Base-by-base conservation (phyloP, 768 basidiomycete genomes). In the Leccinum ochraceum region DNA sequence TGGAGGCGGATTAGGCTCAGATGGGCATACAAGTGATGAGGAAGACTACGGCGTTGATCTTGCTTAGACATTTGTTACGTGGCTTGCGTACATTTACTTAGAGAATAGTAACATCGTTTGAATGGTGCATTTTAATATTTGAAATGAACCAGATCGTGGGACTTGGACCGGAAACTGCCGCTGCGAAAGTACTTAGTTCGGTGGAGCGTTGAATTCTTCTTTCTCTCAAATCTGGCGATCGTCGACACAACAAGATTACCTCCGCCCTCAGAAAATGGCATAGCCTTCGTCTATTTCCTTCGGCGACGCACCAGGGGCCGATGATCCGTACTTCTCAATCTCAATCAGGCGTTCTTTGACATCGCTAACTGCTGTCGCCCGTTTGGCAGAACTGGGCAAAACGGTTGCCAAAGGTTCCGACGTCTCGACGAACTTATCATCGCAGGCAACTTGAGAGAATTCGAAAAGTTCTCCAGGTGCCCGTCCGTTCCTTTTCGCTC, bases 231-330 rank as follows among this genome's bases (percentile, higher is more conserved):
- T 92, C 94, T 10, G 94, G 93, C 42, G 96, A 97, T 26, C 26
- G 26, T 26, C 71, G 95, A 98, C 66, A 98, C 54, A 96, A 98
- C 75, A 96, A 98, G 78, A 96, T 98, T 65, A 92, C 96, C 0
- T 96, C 94, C 8, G 95, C 96, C 0, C 78, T 98, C 48, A 87
- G 96, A 39, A 96, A 98, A 83, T 98, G 95, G 95, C 90, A 95
- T 69, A 84, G 85, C 44, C 79, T 94, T 75, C 79, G 2, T 80
- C 81, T n/a, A 62, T 75, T 53, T 68, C 75, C 52, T 76, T 72
- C 20, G 56, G 77, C 44, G 73, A 78, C 9, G 75, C 79, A 42
- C 61, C 73, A 22, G 68, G 70, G 17, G 46, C 56, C 11, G 26
- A 26, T 26, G 26, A 39, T 51, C 34, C 69, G 66, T 39, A 32